Conservation (phyloP, 768 basidiomycete genomes). For the Kwoniella bestiolae region DNA sequence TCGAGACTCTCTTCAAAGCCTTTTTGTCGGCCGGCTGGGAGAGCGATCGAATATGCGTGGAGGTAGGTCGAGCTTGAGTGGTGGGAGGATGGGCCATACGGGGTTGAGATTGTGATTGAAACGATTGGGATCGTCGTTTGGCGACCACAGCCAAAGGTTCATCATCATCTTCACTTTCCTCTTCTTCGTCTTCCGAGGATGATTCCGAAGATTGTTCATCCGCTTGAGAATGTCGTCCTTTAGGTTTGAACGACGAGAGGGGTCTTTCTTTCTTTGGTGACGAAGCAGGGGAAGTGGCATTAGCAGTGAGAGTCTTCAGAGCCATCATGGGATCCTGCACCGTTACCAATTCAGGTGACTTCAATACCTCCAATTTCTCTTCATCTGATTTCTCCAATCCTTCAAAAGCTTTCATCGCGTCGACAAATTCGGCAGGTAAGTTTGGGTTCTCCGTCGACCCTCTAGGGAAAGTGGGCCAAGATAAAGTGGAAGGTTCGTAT, state of each 20-base stretch:
- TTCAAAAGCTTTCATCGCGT: slow-evolving; percentile 13
- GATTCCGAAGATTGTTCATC: background rate
- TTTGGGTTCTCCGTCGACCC: slow-evolving; percentile 18
- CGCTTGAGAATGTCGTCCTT: slow-evolving; percentile 1
- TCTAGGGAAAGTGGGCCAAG: slow-evolving; percentile 36
- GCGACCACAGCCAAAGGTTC: slow-evolving; percentile 21
- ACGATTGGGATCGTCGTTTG: slow-evolving; percentile 16
- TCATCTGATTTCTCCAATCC: background rate
- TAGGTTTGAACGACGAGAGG: slow-evolving; percentile 31
- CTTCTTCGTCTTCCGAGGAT: slow-evolving; percentile 25
- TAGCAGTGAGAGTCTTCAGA: slow-evolving; percentile 3
- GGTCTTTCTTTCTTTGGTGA: slow-evolving; percentile 7
- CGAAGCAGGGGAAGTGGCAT: slow-evolving; percentile 3
- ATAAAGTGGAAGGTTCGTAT: slow-evolving; percentile 21
- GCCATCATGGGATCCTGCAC: slow-evolving; percentile 5
- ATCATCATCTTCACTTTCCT: slow-evolving; percentile 27
- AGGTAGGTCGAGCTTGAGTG: background rate
- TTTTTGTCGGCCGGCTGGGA: slow-evolving; percentile 10
- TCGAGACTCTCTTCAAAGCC: background rate
- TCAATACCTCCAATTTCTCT: slow-evolving; percentile 3
- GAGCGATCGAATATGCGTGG: slow-evolving; percentile 1
- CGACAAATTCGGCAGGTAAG: slow-evolving; percentile 12
- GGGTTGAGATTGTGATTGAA: slow-evolving; percentile 11
- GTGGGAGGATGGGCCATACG: background rate
- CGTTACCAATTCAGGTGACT: background rate